Evolutionary conservation across 805 yeast genomes (phyloP).

Genomic region (Kazachstania viticola): DNA sequence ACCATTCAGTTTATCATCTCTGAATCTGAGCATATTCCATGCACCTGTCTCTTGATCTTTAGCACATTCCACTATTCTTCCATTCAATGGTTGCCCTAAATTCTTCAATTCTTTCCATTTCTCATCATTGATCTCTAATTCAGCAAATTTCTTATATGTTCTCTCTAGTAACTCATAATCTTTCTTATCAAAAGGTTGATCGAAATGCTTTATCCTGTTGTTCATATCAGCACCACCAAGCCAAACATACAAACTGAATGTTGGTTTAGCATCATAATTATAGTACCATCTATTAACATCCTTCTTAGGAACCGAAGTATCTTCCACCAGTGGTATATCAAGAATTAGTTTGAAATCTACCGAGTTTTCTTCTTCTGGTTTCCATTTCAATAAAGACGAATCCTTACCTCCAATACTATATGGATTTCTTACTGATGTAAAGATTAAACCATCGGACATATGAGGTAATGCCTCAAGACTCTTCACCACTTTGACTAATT

Average conservation of each 20-base stretch:
- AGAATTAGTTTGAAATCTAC: constrained; percentile 70
- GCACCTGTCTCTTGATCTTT: constrained; percentile 46
- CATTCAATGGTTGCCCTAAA: constrained; percentile 72
- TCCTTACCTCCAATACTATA: constrained; percentile 80
- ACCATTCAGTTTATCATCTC: constrained; percentile 88
- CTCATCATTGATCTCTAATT: constrained; percentile 47
- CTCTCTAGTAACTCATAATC: constrained; percentile 27
- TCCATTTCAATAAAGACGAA: constrained; percentile 81
- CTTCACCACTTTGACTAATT: constrained; percentile 61
- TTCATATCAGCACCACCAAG: constrained; percentile 41
- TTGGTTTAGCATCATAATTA: constrained; percentile 76
- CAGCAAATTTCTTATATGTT: constrained; percentile 55
- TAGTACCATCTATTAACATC: constrained; percentile 61
- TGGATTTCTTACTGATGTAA: constrained; percentile 83
- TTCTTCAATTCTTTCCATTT: constrained; percentile 73
- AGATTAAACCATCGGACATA: constrained; percentile 86
- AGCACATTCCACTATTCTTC: constrained; percentile 78
- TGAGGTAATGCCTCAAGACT: constrained; percentile 68
- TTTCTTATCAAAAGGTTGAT: constrained; percentile 23
- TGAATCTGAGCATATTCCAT: constrained; percentile 80
- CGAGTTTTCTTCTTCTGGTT: constrained; percentile 91
- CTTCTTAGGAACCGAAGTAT: constrained; percentile 31
- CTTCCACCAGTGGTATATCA: constrained; percentile 27
- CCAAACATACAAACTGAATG: constrained; percentile 63
- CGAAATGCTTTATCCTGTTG: constrained; percentile 19